Percentiles rank a stretch among this genome's conserved stretches.
These are phyloP conservation scores for Sporothrix protearum DNA, from an alignment of 2,329 filamentous ascomycete species.

Conservation along the genomic window DNA sequence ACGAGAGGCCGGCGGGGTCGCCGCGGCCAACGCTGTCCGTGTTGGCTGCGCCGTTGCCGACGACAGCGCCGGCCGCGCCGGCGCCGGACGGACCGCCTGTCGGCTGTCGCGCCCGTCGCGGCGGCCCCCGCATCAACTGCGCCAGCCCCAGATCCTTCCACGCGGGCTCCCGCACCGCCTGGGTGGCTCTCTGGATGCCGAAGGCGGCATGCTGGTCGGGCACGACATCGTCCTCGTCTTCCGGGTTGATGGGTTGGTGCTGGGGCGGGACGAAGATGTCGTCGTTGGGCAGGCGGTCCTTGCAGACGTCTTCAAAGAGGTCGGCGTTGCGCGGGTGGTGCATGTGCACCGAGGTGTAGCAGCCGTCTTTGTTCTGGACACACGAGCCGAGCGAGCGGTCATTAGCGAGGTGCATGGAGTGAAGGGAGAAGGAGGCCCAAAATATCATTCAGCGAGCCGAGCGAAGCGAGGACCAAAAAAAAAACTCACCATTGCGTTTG, in stretches of 20 bases:
- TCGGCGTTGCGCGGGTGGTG: slow-evolving; percentile 68
- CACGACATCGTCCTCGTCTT: slow-evolving; percentile 85
- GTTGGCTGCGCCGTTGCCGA: background rate
- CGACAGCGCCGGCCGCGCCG: too few species aligned
- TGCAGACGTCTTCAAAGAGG: slow-evolving; percentile 73
- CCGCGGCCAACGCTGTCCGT: background rate
- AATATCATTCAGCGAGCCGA: background rate
- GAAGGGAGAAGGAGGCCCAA: too few species aligned
- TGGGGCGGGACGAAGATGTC: slow-evolving; percentile 78
- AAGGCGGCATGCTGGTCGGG: slow-evolving; percentile 86
- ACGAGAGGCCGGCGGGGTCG: slow-evolving; percentile 31
- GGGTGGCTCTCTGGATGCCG: slow-evolving; percentile 76
- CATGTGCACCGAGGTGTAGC: slow-evolving; percentile 73
- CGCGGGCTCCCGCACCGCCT: slow-evolving; percentile 64
- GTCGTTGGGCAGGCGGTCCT: slow-evolving; percentile 67
- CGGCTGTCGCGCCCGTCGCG: background rate
- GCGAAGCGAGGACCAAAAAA: background rate
- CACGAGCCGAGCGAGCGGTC: background rate
- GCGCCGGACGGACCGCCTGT: background rate
- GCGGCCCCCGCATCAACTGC: slow-evolving; percentile 55
- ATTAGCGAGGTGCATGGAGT: too few species aligned
- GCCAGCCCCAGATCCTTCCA: slow-evolving; percentile 78
- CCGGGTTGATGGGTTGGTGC: slow-evolving; percentile 77
- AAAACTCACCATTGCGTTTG: background rate
- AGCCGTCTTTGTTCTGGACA: slow-evolving; percentile 66